These are phyloP conservation scores for Melastoma malabathricum DNA, from an alignment of 345 rosid species.

Conservation along the genomic window DNA sequence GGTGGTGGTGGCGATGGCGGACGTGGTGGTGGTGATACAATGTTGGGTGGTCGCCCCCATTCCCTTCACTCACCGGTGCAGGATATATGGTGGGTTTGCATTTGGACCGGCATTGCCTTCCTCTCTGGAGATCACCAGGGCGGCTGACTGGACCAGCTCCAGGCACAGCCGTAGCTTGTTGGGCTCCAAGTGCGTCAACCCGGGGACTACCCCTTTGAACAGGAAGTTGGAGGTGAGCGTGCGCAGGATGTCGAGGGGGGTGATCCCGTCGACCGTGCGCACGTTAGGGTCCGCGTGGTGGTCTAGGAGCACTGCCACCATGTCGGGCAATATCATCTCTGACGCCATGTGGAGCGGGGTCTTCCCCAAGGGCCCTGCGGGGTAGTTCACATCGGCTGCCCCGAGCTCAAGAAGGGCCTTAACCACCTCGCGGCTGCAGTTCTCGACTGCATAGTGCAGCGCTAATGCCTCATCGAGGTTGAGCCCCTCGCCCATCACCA, in stretches of 20 bases:
- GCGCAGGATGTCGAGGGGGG: conserved; percentile 85
- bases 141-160: conserved; percentile 95
- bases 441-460: conserved; percentile 38
- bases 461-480: conserved; percentile 38
- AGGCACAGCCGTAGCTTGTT: conserved; percentile 90
- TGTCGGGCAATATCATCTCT: conserved; percentile 43
- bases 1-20: too few species aligned
- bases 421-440: conserved; percentile 38
- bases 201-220: conserved; percentile 98
- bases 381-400: conserved; percentile 36
- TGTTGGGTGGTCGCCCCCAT: conserved; percentile 21
- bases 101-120: conserved; percentile 50
- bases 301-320: conserved; percentile 75
- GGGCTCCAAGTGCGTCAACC: conserved; percentile 82
- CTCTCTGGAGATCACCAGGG: conserved; percentile 86
- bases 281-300: conserved; percentile 97
- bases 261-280: conserved; percentile 69
- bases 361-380: conserved; percentile 32
- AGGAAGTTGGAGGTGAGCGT: conserved; percentile 96
- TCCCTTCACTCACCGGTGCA: conserved; percentile 30
- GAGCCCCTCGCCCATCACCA: conserved; percentile 52
- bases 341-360: conserved; percentile 41
- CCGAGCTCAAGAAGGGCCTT: conserved; percentile 46
- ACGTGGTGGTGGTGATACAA: too few species aligned
- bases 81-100: conserved; percentile 43